phyloP scores from a whole-genome alignment of 306 rosid species.

The Abrus pulchellus region DNA sequence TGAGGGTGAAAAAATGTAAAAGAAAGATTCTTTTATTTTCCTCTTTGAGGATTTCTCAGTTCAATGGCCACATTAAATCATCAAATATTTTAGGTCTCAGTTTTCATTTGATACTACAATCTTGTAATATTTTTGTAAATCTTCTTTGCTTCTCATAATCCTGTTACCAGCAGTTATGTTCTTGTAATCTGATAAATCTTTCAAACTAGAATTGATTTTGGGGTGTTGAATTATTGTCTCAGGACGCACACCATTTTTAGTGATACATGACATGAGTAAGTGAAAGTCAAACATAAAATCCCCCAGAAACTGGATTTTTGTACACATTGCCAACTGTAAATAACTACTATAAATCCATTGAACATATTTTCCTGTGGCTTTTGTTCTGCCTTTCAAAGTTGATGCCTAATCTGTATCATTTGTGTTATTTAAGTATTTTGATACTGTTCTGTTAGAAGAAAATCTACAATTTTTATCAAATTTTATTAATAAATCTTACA shows the following conservation, averaged over 20 bases:
- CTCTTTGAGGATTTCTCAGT: not conserved
- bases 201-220: not conserved
- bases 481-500: too few relatives aligned
- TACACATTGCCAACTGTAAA: constrained; percentile 17
- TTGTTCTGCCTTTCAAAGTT: not conserved
- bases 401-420: not conserved
- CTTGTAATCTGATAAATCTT: not conserved
- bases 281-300: constrained; percentile 21
- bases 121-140: constrained; percentile 26
- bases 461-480: too few relatives aligned
- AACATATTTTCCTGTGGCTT: not conserved
- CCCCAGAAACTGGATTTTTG: constrained; percentile 10
- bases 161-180: not conserved
- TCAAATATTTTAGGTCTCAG: constrained; percentile 10
- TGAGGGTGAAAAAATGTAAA: not conserved
- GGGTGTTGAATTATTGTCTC: not conserved
- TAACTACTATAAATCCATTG: constrained; percentile 10
- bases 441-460: too few relatives aligned
- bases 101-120: constrained; percentile 5
- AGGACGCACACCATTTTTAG: constrained; percentile 17
- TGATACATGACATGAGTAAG: constrained; percentile 16
- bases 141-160: not conserved
- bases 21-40: constrained; percentile 39
- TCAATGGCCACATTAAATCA: not conserved
- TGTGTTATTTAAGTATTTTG: too few relatives aligned